Base-by-base conservation (phyloP, 345 rosid genomes). In the Sonneratia caseolaris region DNA sequence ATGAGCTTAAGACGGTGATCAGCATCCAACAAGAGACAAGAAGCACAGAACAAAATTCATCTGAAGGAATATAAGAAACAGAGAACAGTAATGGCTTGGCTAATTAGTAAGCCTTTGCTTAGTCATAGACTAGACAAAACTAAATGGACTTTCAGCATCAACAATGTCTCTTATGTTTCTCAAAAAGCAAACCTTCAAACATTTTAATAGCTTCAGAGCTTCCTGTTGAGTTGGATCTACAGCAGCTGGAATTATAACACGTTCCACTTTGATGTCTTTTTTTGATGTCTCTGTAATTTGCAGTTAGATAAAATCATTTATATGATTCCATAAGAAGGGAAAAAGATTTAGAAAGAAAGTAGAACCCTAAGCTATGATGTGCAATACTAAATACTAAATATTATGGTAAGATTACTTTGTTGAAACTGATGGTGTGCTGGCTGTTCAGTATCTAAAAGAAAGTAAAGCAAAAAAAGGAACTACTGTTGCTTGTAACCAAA, bases 161-260 rank as follows among this genome's bases (percentile, higher is more conserved):
- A 55, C 3, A 49, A 32, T 36, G 27, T 36, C 64, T 67, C 10
- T 66, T 38, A 47, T 66, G 62, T 57, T 73, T 73, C 71, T 51
- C 38, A 45, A 68, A 45, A 68, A 76, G 73, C 42, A 64, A 79
- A 93, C 98, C 96, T 87, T 84, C 75, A 89, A 85, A 77, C 86
- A 88, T 83, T 88, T 87, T 70, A 93, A 78, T 80, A 82, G 81
- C 9, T 79, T 79, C 43, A 88, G 57, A 71, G 96, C 89, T 81
- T 89, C 94, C 83, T 83, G 82, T 83, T 93, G 97, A 66, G 88
- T 76, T 59, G 89, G 80, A 84, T 93, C 96, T 79, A 83, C 79
- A 11, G 77, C 70, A 75, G 84, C 80, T 45, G 82, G 74, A 53
- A 79, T 62, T 16, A 76, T 66, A 76, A 86, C 79, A 69, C 71